Evolutionary conservation across 441 rosid species (phyloP), one percentile per base, ranked within the genome.

Genomic region (Gossypium gossypioides): DNA sequence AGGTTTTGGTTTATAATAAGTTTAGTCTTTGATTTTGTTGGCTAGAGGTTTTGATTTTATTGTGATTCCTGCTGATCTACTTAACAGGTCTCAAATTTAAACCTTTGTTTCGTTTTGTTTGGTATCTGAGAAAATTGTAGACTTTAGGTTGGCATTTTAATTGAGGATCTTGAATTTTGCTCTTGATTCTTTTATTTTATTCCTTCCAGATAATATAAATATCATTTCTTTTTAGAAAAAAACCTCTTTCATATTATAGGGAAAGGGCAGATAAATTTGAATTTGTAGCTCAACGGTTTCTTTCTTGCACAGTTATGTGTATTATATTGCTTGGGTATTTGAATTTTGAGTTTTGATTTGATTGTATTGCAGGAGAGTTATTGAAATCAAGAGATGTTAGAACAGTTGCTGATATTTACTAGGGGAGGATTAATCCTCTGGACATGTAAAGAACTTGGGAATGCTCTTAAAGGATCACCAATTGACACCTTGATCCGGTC

Each of bases 361-460:
- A n/a, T 51, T 40, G 64, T 58, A 24, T 71, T 68, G 61, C 81
- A 86, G 90, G 84, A 66, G 65, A 76, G 66, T 59, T 56, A 6
- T 74, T 82, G 80, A 70, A 76, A 71, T 64, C 75, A 55, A 56
- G 76, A 69, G 83, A 94, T 94, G 97, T 81, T 94, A 78, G 99
- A 94, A 78, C 99, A 94, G 80, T 83, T 94, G 62, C 74, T 94
- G 61, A 94, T 94, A 58, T 94, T 94, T 75, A 94, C 99, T 0
- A 78, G 94, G 71, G 97, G 99, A 74, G 97, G 97, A 25, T 79
- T 92, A 80, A 92, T 92, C 87, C 91, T 94, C 24, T 94, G 97
- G 97, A 92, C 99, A 25, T 94, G 94, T 73, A 94, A 90, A 71
- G 97, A 94, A 86, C 84, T 94, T 25, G 96, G 97, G 1, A 92